Conservation (phyloP, 2,329 filamentous ascomycete species). For the Penicillium sp. region DNA sequence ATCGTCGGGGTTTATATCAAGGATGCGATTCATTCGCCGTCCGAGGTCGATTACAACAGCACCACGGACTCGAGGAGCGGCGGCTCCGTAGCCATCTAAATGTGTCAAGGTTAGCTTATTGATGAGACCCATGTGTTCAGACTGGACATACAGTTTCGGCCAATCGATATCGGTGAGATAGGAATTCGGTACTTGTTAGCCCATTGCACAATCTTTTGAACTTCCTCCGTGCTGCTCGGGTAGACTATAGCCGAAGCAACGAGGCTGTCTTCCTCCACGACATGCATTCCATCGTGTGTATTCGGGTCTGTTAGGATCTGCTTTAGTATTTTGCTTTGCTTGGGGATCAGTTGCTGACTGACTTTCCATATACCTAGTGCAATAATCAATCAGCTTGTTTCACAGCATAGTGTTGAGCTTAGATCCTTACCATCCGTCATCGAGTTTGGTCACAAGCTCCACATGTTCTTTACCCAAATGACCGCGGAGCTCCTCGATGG, state of each 20-base stretch:
- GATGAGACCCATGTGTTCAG: neutral
- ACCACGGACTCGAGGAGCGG: slow-evolving; percentile 9
- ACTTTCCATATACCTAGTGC: slow-evolving; percentile 7
- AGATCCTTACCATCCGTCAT: slow-evolving; percentile 5
- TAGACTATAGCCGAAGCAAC: slow-evolving; percentile 12
- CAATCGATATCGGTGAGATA: slow-evolving; percentile 10
- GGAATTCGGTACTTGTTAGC: slow-evolving; percentile 4
- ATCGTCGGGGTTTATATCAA: slow-evolving; percentile 11
- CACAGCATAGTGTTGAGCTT: neutral
- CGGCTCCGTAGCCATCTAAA: slow-evolving; percentile 10
- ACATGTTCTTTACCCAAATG: slow-evolving; percentile 3
- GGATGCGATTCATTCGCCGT: slow-evolving; percentile 6
- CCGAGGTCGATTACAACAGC: slow-evolving; percentile 10
- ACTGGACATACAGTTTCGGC: slow-evolving; percentile 5
- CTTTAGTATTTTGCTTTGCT: neutral
- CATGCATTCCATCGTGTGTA: slow-evolving; percentile 11
- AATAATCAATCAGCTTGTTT: too few relatives aligned
- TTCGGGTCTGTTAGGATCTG: slow-evolving; percentile 2
- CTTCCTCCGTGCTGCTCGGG: slow-evolving; percentile 5
- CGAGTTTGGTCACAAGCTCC: slow-evolving; percentile 4
- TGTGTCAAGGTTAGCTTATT: neutral
- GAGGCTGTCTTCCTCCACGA: slow-evolving; percentile 5
- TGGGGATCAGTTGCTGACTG: neutral
- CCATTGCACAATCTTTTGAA: slow-evolving; percentile 5
- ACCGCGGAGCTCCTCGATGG: slow-evolving; percentile 2